phyloP scores from a whole-genome alignment of 2,329 filamentous ascomycete genomes.

The Capronia americana region DNA sequence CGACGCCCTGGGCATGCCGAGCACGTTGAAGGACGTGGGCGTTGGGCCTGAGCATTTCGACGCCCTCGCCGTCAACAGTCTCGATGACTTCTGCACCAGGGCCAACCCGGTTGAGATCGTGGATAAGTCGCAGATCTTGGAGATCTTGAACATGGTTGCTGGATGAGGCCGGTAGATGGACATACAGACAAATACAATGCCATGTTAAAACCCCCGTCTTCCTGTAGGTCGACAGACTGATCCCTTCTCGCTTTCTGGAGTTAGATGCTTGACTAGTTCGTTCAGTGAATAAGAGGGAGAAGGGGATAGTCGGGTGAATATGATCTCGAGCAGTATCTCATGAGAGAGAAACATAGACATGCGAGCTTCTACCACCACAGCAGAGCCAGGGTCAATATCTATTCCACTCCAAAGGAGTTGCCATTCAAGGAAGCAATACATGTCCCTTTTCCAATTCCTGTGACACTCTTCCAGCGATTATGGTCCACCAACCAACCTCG shows the following conservation, averaged over 20 bases:
- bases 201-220: not conserved
- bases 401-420: not conserved
- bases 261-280: too few relatives aligned
- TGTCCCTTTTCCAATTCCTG: not conserved
- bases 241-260: too few relatives aligned
- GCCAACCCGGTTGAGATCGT: slow-evolving; percentile 52
- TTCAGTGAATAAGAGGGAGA: too few relatives aligned
- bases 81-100: slow-evolving; percentile 26
- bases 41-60: slow-evolving; percentile 31
- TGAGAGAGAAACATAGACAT: too few relatives aligned
- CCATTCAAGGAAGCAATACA: not conserved
- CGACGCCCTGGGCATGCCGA: slow-evolving; percentile 30
- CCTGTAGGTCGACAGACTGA: too few relatives aligned
- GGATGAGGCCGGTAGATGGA: slow-evolving; percentile 1
- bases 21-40: slow-evolving; percentile 29
- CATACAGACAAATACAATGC: not conserved
- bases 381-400: not conserved
- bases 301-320: too few relatives aligned
- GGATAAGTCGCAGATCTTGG: slow-evolving; percentile 56
- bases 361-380: too few relatives aligned
- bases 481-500: not conserved
- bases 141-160: slow-evolving; percentile 54
- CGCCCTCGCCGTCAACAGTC: slow-evolving; percentile 29
- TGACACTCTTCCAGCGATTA: not conserved
- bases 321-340: too few relatives aligned